A percentile compares a stretch with the other conserved stretches of the same genome.
phyloP scores from a whole-genome alignment of 345 rosid genomes.

The Citrus glauca region DNA sequence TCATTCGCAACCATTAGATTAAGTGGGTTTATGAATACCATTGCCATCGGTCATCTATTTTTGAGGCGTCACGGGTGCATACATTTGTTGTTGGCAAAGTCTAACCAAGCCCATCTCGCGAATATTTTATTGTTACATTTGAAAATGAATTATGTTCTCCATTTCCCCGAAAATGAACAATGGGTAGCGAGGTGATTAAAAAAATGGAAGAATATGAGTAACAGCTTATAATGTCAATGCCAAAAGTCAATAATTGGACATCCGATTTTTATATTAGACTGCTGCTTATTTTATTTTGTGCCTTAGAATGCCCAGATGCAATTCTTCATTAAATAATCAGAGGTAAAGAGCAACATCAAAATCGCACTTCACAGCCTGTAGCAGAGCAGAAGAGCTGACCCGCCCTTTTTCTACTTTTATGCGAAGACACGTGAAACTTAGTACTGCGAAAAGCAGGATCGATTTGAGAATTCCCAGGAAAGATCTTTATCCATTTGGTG shows the following conservation, averaged over 20 bases:
- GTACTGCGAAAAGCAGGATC: background rate
- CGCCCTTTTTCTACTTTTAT: background rate
- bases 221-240: background rate
- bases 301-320: background rate
- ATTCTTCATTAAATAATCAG: background rate
- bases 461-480: background rate
- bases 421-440: background rate
- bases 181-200: no score
- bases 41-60: no score
- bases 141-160: background rate
- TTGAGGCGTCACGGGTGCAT: no score
- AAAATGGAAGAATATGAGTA: background rate
- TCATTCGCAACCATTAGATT: no score
- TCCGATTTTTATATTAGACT: background rate
- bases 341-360: background rate
- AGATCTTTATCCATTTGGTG: background rate
- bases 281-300: background rate
- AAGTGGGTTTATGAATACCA: fast-evolving
- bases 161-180: no score
- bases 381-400: background rate
- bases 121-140: background rate
- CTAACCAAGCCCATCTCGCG: background rate
- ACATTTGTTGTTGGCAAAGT: no score
- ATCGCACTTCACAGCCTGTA: conserved; percentile 20
- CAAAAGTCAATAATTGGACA: background rate